Conservation (phyloP, 2,329 filamentous ascomycete genomes). For the Monosporascus sp. region DNA sequence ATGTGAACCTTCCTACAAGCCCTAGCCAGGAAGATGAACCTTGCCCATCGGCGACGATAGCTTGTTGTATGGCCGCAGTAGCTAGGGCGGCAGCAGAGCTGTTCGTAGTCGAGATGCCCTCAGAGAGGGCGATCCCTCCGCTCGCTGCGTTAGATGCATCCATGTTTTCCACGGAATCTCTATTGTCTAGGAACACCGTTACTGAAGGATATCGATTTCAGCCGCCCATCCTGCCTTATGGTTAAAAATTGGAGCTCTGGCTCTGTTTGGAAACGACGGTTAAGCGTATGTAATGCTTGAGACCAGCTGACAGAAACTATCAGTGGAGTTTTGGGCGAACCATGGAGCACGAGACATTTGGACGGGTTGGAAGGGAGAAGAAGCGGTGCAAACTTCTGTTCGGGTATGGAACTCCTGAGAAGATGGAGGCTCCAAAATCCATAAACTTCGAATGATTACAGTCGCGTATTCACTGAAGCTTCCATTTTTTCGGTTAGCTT, state of each 20-base stretch:
- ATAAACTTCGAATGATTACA: neutral
- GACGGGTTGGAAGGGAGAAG: constrained; percentile 1
- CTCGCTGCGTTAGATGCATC: constrained; percentile 5
- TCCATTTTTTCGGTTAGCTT: neutral
- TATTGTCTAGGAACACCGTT: neutral
- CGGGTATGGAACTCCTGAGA: constrained; percentile 8
- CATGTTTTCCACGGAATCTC: constrained; percentile 3
- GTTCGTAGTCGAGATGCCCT: constrained; percentile 18
- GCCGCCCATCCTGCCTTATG: neutral
- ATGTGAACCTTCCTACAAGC: constrained; percentile 48
- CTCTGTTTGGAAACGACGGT: neutral
- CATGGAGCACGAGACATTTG: constrained; percentile 13
- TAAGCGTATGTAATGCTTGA: neutral
- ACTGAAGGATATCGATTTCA: neutral
- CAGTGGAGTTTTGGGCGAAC: constrained; percentile 6
- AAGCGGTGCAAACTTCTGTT: neutral
- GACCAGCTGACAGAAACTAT: neutral
- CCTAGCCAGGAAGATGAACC: constrained; percentile 49
- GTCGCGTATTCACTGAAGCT: neutral
- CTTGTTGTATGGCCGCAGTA: constrained; percentile 15
- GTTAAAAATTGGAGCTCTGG: neutral
- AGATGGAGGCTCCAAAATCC: neutral
- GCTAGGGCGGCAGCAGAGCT: constrained; percentile 18
- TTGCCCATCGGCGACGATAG: constrained; percentile 17
- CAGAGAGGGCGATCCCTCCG: constrained; percentile 14